Evolutionary conservation across 345 rosid species (phyloP).

Genomic region (Ceriops zippeliana): DNA sequence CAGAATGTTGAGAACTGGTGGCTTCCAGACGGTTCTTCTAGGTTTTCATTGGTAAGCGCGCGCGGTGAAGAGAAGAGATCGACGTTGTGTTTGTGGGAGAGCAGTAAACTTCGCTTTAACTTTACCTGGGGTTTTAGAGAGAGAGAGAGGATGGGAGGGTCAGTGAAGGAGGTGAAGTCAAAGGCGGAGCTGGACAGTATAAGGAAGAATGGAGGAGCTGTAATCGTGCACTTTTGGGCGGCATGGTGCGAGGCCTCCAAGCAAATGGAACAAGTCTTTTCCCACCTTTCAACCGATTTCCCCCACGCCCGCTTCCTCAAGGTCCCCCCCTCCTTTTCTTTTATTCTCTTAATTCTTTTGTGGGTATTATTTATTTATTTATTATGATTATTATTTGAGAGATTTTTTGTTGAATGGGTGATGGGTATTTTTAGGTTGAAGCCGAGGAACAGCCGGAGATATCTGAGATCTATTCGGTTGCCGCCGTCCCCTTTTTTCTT

Average conservation of each 20-base stretch:
- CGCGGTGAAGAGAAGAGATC: too few species aligned
- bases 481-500: constrained; percentile 85
- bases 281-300: constrained; percentile 88
- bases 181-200: constrained; percentile 74
- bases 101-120: too few species aligned
- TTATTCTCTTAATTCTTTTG: background rate
- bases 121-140: too few species aligned
- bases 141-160: constrained; percentile 47
- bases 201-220: constrained; percentile 47
- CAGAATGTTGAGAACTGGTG: too few species aligned
- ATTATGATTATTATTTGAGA: too few species aligned
- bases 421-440: constrained; percentile 59
- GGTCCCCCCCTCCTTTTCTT: constrained; percentile 36
- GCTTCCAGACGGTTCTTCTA: too few species aligned
- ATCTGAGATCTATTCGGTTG: constrained; percentile 74
- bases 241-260: constrained; percentile 99
- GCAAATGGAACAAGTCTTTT: constrained; percentile 96
- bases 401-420: background rate
- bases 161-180: constrained; percentile 80
- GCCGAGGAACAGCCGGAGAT: constrained; percentile 96
- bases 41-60: too few species aligned
- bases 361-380: background rate
- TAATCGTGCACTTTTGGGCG: constrained; percentile 90
- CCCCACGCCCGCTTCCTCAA: constrained; percentile 73
- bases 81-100: too few species aligned